These are phyloP conservation scores for Cordyceps tenuipes DNA, from an alignment of 2,329 filamentous ascomycete species.

Conservation along the genomic window DNA sequence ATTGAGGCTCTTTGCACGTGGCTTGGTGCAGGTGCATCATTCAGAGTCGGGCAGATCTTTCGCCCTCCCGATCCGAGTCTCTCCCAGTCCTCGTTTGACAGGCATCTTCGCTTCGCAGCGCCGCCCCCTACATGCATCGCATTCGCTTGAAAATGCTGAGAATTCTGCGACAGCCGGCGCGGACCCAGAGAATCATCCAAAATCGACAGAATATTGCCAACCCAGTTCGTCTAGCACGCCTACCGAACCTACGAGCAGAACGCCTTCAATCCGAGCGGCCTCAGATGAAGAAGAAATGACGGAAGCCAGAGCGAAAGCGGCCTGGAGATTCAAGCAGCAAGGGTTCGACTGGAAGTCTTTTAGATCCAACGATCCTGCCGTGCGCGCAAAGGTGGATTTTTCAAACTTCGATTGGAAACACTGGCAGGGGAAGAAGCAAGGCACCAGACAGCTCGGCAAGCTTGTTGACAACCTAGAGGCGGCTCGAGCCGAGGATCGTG, in stretches of 20 bases:
- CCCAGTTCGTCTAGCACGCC: background rate
- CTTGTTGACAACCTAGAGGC: slow-evolving; percentile 3
- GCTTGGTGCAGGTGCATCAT: slow-evolving; percentile 33
- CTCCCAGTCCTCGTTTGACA: background rate
- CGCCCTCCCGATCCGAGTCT: background rate
- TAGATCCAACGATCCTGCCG: background rate
- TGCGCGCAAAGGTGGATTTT: background rate
- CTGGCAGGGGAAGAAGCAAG: slow-evolving; percentile 6
- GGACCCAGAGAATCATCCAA: background rate
- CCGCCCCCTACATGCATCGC: background rate
- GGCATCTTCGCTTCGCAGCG: background rate
- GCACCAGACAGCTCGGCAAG: background rate
- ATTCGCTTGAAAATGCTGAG: background rate
- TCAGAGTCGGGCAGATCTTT: slow-evolving; percentile 17
- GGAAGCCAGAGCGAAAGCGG: background rate
- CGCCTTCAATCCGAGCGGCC: background rate
- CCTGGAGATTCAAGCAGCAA: slow-evolving; percentile 6
- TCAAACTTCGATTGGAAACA: slow-evolving; percentile 6
- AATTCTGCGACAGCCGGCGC: background rate
- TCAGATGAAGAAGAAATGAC: background rate
- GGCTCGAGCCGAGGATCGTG: background rate
- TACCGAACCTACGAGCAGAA: background rate
- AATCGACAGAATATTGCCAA: background rate
- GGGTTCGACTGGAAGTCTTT: slow-evolving; percentile 10
- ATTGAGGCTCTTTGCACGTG: slow-evolving; percentile 40